Evolutionary conservation across 495 filamentous ascomycete genomes (phyloP).

Genomic region (Cryomyces antarcticus): DNA sequence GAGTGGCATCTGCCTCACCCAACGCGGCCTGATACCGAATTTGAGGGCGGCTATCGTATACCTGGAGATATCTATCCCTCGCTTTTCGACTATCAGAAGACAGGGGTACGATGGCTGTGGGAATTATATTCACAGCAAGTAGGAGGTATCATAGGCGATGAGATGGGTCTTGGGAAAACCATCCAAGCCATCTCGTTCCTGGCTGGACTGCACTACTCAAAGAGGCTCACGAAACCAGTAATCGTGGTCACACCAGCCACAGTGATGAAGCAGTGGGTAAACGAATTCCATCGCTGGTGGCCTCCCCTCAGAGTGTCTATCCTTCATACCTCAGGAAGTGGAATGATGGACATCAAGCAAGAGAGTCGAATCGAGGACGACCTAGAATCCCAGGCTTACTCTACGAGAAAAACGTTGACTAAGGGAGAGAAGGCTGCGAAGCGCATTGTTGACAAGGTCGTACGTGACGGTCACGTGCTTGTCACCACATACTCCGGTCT

Average conservation of each 20-base stretch:
- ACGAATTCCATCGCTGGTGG: slow-evolving; percentile 97
- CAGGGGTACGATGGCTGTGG: slow-evolving; percentile 89
- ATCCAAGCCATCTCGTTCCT: slow-evolving; percentile 86
- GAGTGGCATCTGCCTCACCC: slow-evolving; percentile 85
- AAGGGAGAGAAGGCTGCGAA: slow-evolving; percentile 41
- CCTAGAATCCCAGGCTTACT: slow-evolving; percentile 25
- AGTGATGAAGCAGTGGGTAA: slow-evolving; percentile 90
- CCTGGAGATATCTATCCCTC: slow-evolving; percentile 82
- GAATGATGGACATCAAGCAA: slow-evolving; percentile 64
- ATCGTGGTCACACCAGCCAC: slow-evolving; percentile 87
- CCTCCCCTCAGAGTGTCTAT: slow-evolving; percentile 86
- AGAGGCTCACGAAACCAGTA: slow-evolving; percentile 58
- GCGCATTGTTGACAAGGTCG: slow-evolving; percentile 62
- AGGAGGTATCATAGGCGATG: slow-evolving; percentile 87
- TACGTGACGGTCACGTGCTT: slow-evolving; percentile 75
- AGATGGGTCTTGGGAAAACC: slow-evolving; percentile 96
- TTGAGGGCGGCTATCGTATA: slow-evolving; percentile 55
- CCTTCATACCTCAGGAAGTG: slow-evolving; percentile 82
- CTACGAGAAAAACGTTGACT: slow-evolving; percentile 20
- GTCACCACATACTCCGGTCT: slow-evolving; percentile 90
- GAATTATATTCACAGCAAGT: slow-evolving; percentile 76
- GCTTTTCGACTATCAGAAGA: slow-evolving; percentile 89
- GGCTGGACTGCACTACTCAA: slow-evolving; percentile 77
- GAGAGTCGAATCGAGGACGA: slow-evolving; percentile 57
- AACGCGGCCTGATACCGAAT: slow-evolving; percentile 45